A percentile compares a stretch with the other conserved stretches of the same genome.
These are phyloP conservation scores for Mycena maculata DNA, from an alignment of 768 basidiomycete species.

Conservation along the genomic window DNA sequence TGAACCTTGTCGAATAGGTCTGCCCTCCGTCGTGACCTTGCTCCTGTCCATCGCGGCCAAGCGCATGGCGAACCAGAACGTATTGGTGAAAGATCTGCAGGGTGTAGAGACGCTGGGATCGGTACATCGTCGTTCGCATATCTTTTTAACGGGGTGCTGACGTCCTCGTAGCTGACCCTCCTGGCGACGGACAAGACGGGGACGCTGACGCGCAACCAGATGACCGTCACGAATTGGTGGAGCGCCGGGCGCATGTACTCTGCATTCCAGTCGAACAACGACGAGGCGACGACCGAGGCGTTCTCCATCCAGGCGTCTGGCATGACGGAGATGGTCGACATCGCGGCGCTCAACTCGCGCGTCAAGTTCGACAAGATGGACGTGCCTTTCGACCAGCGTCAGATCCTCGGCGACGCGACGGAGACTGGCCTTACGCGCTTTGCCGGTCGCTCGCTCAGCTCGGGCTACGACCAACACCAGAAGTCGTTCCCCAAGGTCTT, in stretches of 20 bases:
- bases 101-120: slow-evolving; percentile 75
- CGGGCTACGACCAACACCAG: slow-evolving; percentile 65
- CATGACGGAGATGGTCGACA: slow-evolving; percentile 75
- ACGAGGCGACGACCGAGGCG: slow-evolving; percentile 60
- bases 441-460: slow-evolving; percentile 63
- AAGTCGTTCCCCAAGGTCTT: slow-evolving; percentile 69
- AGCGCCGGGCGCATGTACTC: slow-evolving; percentile 71
- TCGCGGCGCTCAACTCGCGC: slow-evolving; percentile 73
- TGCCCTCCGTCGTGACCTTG: slow-evolving; percentile 76
- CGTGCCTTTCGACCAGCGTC: slow-evolving; percentile 69
- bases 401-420: slow-evolving; percentile 78
- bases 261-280: slow-evolving; percentile 80
- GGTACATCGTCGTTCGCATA: slow-evolving; percentile 41
- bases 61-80: slow-evolving; percentile 77
- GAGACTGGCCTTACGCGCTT: slow-evolving; percentile 80
- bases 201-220: slow-evolving; percentile 77
- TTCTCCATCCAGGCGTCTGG: slow-evolving; percentile 66
- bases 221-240: slow-evolving; percentile 81
- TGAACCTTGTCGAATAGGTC: slow-evolving; percentile 62
- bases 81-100: slow-evolving; percentile 80
- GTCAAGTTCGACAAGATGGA: slow-evolving; percentile 77
- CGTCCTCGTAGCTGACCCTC: slow-evolving; percentile 62
- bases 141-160: slow-evolving; percentile 48
- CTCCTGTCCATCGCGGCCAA: slow-evolving; percentile 77
- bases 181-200: slow-evolving; percentile 81